These are phyloP conservation scores for Fusarium sp. DNA, from an alignment of 2,329 filamentous ascomycete species.

Conservation along the genomic window DNA sequence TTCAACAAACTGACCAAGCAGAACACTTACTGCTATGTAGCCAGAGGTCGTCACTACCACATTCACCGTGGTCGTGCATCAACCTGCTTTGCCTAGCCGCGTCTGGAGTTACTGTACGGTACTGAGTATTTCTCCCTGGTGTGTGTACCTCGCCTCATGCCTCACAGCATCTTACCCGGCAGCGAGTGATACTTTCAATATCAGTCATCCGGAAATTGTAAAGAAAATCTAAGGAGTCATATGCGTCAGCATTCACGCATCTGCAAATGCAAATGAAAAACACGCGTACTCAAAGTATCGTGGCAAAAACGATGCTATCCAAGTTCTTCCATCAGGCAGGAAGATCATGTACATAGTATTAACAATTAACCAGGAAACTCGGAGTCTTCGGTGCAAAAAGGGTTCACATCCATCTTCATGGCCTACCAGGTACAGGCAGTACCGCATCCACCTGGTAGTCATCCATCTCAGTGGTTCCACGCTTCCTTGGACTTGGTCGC, in stretches of 20 bases:
- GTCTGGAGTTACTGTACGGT: background rate
- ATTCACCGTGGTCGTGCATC: slow-evolving; percentile 33
- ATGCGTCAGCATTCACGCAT: slow-evolving; percentile 1
- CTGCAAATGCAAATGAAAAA: background rate
- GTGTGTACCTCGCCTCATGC: slow-evolving; percentile 7
- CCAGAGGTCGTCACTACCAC: slow-evolving; percentile 32
- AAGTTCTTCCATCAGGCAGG: background rate
- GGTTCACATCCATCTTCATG: slow-evolving; percentile 12
- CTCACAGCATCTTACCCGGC: slow-evolving; percentile 12
- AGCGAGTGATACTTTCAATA: background rate
- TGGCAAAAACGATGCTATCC: background rate
- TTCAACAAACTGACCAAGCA: slow-evolving; percentile 27
- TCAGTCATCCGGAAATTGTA: background rate
- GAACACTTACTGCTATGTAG: slow-evolving; percentile 6
- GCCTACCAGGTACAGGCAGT: slow-evolving; percentile 4
- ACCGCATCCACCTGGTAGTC: background rate
- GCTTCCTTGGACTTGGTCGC: slow-evolving; percentile 21
- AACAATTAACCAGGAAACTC: slow-evolving; percentile 4
- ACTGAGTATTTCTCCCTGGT: background rate
- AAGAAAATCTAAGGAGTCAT: background rate
- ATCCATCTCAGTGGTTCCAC: slow-evolving; percentile 30
- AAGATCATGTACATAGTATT: background rate
- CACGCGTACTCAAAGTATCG: background rate
- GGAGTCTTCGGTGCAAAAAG: slow-evolving; percentile 31
- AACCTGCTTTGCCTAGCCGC: slow-evolving; percentile 12